Evolutionary conservation across 1,284 basidiomycete genomes (phyloP), one percentile per base, ranked within the genome.

Genomic region (Ganoderma meredithae): DNA sequence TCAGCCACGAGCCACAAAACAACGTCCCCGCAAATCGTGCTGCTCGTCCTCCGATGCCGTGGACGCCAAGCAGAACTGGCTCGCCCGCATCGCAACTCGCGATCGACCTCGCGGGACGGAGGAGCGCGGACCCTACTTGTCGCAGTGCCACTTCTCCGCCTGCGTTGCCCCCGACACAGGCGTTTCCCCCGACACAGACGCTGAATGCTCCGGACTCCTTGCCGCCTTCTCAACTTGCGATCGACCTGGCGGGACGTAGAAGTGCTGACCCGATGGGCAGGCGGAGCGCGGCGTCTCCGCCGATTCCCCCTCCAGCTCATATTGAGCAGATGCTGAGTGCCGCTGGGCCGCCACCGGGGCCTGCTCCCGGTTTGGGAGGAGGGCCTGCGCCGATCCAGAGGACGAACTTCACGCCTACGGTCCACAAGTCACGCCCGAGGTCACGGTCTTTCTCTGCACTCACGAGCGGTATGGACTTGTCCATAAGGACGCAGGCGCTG

Each of bases 381-480:
- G 58, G 58, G 15, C n/a, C 39, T 17, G 17, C 27, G 67, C 63
- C 78, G 1, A 86, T 91, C 31, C 87, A 85, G 1, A 77, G 90
- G 40, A 81, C 88, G 2, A 89, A 90, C 65, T 92, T 93, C 73
- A 83, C 86, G 63, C 91, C 91, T 0, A 83, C 84, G 68, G 82
- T 81, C 5, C 81, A 82, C 6, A 81, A 81, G 8, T 73, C 81
- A 12, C 80, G 92, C 8, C 92, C 91, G 1, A 81, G 92, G 25
- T 93, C 91, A 25, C 80, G 90, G 72, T 93, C 91, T 67, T 94
- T 94, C 75, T 93, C 91, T 27, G 88, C 86, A 1, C 89, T 92
- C 75, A 36, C 66, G 31, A 68, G 61, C n/a, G 63, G 60, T 0
- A 59, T 36, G 55, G 62, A 53, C 7, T 22, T 67, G 58, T 66